Conservation (phyloP, 139 green algal genomes). For the Micractinium conductrix region DNA sequence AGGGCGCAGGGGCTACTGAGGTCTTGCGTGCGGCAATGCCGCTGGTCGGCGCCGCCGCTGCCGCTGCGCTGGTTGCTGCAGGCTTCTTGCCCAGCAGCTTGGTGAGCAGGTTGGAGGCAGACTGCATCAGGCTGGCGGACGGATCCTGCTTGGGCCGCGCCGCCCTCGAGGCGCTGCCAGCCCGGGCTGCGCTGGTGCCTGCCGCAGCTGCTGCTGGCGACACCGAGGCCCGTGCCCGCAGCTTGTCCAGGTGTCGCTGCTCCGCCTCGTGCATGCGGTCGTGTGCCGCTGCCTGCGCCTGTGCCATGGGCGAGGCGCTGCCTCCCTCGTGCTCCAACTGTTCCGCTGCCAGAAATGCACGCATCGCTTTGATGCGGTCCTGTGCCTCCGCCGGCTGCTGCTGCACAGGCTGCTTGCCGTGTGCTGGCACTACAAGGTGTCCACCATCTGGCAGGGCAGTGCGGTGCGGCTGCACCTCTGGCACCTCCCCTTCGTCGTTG, state of each 20-base stretch:
- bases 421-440: neutral
- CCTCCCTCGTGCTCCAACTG: neutral
- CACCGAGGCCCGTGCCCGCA: neutral
- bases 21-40: neutral
- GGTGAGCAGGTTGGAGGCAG: slow-evolving; percentile 18
- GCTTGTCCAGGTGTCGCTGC: neutral
- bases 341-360: neutral
- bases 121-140: neutral
- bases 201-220: neutral
- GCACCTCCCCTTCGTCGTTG: neutral
- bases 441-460: neutral
- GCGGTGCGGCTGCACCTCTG: neutral
- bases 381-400: neutral
- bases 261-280: neutral
- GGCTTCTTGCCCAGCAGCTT: slow-evolving; percentile 29
- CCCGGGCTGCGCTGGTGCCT: neutral
- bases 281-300: neutral
- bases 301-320: neutral
- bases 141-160: neutral
- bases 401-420: no score
- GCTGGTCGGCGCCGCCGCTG: neutral
- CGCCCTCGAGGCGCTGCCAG: neutral
- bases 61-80: neutral
- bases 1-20: neutral
- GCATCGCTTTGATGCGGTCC: neutral